These are phyloP conservation scores for Colletotrichum karsti DNA, from an alignment of 2,329 filamentous ascomycete species.

Conservation along the genomic window DNA sequence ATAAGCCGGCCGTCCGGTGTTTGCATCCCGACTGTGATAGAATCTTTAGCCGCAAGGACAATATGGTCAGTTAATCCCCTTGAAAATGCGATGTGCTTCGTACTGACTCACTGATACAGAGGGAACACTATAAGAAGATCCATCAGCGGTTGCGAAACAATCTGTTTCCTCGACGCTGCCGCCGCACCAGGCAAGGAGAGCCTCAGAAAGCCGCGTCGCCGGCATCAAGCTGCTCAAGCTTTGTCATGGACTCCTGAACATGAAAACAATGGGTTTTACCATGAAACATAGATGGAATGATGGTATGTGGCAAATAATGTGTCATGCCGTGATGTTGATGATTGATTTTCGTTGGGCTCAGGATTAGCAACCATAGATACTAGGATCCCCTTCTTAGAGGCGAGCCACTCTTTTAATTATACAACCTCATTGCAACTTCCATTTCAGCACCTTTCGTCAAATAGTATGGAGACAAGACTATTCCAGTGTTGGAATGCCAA, in stretches of 20 bases:
- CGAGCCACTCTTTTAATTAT: neutral
- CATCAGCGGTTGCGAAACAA: constrained; percentile 19
- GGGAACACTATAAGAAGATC: constrained; percentile 24
- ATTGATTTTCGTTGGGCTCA: neutral
- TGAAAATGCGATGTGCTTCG: neutral
- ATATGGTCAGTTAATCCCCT: constrained; percentile 4
- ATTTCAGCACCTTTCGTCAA: no score
- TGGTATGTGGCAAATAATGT: neutral
- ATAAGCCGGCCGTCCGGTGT: constrained; percentile 19
- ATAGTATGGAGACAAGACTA: no score
- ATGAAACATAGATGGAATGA: neutral
- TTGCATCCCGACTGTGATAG: constrained; percentile 18
- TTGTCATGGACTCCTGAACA: neutral
- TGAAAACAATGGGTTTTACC: neutral
- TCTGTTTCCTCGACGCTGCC: constrained; percentile 9
- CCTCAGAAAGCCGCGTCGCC: neutral
- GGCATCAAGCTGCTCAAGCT: constrained; percentile 1
- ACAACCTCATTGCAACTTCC: no score
- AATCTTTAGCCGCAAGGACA: constrained; percentile 23
- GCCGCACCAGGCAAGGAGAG: neutral
- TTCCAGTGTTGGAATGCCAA: no score
- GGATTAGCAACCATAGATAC: neutral
- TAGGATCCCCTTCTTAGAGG: neutral
- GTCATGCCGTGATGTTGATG: neutral
- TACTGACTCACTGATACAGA: neutral